Conservation (phyloP, 2,329 filamentous ascomycete genomes). For the Chaetomium globosum region DNA sequence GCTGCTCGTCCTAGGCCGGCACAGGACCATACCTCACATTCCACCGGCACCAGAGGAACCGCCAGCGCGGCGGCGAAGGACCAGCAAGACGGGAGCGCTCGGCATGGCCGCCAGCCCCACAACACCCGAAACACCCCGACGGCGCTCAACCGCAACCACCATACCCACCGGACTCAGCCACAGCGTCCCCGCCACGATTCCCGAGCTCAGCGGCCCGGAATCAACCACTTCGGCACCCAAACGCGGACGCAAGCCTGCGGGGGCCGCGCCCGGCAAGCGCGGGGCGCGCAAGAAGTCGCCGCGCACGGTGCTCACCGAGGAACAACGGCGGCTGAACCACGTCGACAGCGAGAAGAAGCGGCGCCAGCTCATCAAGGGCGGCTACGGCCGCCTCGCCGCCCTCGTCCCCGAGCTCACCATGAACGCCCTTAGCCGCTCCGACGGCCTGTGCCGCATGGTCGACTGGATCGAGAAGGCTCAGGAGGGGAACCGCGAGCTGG, state of each 20-base stretch:
- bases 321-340: conserved; percentile 83
- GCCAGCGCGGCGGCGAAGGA: conserved; percentile 18
- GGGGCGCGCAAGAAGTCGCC: conserved; percentile 49
- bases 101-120: neutral
- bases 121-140: neutral
- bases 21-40: conserved; percentile 3
- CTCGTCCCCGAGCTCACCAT: conserved; percentile 74
- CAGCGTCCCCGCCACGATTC: neutral
- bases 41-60: conserved; percentile 10
- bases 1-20: conserved; percentile 7
- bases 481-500: neutral
- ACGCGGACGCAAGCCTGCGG: neutral
- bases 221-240: neutral
- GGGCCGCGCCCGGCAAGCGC: conserved; percentile 3
- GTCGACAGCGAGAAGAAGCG: conserved; percentile 87
- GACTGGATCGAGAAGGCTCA: conserved; percentile 77
- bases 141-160: neutral
- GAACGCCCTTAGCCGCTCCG: conserved; percentile 81
- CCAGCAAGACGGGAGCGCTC: conserved; percentile 9
- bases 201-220: neutral
- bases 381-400: conserved; percentile 77
- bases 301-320: conserved; percentile 75
- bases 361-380: conserved; percentile 76
- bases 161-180: neutral
- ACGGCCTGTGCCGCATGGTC: conserved; percentile 72